Conservation (phyloP, 2,329 filamentous ascomycete genomes). For the Cryphonectria radicalis region DNA sequence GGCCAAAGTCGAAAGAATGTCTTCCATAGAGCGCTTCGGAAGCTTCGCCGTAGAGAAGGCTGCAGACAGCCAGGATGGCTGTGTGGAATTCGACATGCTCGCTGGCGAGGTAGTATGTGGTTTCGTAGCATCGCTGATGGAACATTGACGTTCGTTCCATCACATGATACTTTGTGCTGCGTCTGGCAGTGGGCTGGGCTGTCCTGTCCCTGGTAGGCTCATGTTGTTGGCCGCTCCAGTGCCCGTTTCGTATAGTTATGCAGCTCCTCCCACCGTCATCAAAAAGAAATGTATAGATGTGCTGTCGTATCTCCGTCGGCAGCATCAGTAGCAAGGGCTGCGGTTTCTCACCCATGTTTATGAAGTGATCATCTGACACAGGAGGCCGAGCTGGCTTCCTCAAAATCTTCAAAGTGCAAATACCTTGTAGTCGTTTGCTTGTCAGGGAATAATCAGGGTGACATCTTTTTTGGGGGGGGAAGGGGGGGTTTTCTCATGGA, state of each 20-base stretch:
- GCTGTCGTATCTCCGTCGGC: constrained; percentile 48
- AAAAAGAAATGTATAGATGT: constrained; percentile 51
- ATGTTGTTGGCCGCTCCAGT: constrained; percentile 27
- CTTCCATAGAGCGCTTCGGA: constrained; percentile 57
- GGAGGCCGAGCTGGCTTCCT: background rate
- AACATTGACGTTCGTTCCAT: constrained; percentile 43
- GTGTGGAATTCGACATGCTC: constrained; percentile 45
- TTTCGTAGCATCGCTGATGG: constrained; percentile 48
- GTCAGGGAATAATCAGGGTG: too few species aligned
- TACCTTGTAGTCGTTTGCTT: background rate
- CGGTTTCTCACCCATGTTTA: background rate
- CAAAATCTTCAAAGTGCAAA: background rate
- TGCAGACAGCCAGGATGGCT: constrained; percentile 51
- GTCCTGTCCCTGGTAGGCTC: background rate
- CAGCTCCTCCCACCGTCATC: constrained; percentile 44
- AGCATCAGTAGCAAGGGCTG: constrained; percentile 30
- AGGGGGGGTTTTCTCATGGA: background rate
- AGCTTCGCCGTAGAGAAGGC: constrained; percentile 59
- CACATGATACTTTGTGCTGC: constrained; percentile 43
- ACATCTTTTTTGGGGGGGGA: too few species aligned
- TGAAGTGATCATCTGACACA: background rate
- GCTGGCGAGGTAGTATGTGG: constrained; percentile 59
- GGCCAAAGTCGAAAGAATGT: constrained; percentile 63
- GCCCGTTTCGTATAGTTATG: constrained; percentile 47
- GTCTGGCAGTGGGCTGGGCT: background rate